Percentiles rank a stretch among this genome's conserved stretches.
Conservation (phyloP, 352 stramenopile species). For the Pythium graminicola region DNA sequence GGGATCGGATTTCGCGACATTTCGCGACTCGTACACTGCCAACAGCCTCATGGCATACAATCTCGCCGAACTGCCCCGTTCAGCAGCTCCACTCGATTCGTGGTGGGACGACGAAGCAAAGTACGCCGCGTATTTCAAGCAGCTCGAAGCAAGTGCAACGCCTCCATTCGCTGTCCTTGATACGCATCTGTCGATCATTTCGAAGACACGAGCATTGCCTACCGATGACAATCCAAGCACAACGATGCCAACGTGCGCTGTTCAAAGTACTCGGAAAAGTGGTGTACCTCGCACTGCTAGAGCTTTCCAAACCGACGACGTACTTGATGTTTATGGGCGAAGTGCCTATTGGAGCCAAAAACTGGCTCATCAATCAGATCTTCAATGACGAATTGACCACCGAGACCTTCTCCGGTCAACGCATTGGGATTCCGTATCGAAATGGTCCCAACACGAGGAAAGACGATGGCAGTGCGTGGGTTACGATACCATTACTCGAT, state of each 20-base stretch:
- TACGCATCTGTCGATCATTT: conserved; percentile 18
- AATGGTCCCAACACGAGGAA: conserved; percentile 31
- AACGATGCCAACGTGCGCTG: conserved; percentile 36
- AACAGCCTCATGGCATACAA: conserved; percentile 29
- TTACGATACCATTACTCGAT: conserved; percentile 27
- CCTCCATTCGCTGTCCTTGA: conserved; percentile 32
- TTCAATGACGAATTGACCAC: conserved; percentile 28
- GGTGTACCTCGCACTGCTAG: conserved; percentile 30
- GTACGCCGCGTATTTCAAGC: conserved; percentile 30
- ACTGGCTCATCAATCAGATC: conserved; percentile 29
- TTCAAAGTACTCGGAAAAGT: conserved; percentile 43
- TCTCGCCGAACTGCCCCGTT: conserved; percentile 20
- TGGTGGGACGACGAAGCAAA: conserved; percentile 32
- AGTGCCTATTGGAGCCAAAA: conserved; percentile 24
- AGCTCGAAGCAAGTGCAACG: conserved; percentile 15
- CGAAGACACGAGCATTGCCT: not conserved
- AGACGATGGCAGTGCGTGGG: conserved; percentile 40
- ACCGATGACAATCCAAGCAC: conserved; percentile 23
- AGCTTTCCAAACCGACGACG: conserved; percentile 27
- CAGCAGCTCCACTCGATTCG: not conserved
- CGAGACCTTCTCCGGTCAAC: conserved; percentile 27
- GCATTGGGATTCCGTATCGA: conserved; percentile 29
- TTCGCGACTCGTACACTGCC: conserved; percentile 30
- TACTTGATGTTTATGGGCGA: conserved; percentile 51
- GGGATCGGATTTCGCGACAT: conserved; percentile 30